Evolutionary conservation across 768 basidiomycete species (phyloP).

Genomic region (Rhizopogon rudus): DNA sequence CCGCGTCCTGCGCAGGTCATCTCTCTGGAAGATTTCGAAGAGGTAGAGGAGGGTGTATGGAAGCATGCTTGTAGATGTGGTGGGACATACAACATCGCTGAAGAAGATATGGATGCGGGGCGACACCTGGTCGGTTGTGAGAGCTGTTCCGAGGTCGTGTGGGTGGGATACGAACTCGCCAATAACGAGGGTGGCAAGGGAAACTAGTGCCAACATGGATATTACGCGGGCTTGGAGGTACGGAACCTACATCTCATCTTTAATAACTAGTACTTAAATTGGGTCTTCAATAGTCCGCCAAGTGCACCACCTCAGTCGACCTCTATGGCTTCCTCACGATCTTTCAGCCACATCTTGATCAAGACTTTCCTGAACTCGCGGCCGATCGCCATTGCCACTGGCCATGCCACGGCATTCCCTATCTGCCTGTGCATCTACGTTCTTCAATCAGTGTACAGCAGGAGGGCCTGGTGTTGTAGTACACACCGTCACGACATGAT

Average conservation of each 20-base stretch:
- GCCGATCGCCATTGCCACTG: constrained; percentile 58
- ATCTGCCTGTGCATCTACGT: constrained; percentile 74
- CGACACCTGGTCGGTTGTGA: constrained; percentile 68
- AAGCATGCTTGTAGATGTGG: constrained; percentile 70
- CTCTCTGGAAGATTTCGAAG: constrained; percentile 70
- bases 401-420: constrained; percentile 76
- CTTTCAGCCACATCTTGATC: constrained; percentile 46
- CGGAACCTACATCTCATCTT: background rate
- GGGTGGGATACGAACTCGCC: constrained; percentile 75
- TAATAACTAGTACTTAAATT: background rate
- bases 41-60: constrained; percentile 41
- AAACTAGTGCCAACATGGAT: background rate
- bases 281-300: background rate
- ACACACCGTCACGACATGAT: constrained; percentile 59
- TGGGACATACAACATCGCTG: constrained; percentile 54
- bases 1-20: constrained; percentile 74
- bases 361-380: constrained; percentile 50
- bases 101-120: constrained; percentile 61
- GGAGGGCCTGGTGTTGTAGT: background rate
- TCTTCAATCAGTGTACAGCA: background rate
- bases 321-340: constrained; percentile 30
- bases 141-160: constrained; percentile 77
- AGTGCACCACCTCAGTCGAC: constrained; percentile 23
- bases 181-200: constrained; percentile 21
- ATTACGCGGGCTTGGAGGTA: background rate